Evolutionary conservation across 495 filamentous ascomycete species (phyloP).

Genomic region (Penicillium canariense): DNA sequence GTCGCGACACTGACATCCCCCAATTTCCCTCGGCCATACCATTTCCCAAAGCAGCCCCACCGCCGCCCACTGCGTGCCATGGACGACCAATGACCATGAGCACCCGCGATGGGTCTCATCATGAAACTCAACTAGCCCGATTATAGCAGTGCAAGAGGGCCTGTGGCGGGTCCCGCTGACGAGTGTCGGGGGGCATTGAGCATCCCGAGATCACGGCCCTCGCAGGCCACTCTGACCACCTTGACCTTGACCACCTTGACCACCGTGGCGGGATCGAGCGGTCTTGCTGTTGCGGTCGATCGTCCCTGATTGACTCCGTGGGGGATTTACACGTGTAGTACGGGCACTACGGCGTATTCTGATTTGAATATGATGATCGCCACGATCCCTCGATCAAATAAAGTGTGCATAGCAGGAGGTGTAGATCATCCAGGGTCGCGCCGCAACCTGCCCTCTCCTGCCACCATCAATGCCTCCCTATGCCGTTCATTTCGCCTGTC

Average conservation of each 20-base stretch:
- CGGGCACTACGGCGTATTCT: too few species aligned
- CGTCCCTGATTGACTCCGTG: too few species aligned
- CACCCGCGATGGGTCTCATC: conserved; percentile 18
- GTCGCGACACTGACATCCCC: neutral
- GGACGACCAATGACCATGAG: conserved; percentile 7
- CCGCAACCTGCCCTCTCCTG: too few species aligned
- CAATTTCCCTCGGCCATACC: neutral
- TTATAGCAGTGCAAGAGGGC: conserved; percentile 3
- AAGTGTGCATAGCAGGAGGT: too few species aligned
- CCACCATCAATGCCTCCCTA: too few species aligned
- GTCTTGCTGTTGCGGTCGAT: too few species aligned
- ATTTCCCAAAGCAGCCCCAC: neutral
- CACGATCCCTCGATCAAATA: too few species aligned
- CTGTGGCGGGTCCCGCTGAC: conserved; percentile 22
- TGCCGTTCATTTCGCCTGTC: too few species aligned
- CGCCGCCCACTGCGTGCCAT: neutral
- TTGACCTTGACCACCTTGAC: neutral
- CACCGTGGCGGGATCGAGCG: neutral
- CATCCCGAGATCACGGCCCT: neutral
- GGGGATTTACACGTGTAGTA: too few species aligned
- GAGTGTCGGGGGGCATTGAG: conserved; percentile 7
- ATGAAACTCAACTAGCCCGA: conserved; percentile 25
- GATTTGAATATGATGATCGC: too few species aligned
- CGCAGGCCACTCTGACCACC: neutral
- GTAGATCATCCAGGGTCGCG: too few species aligned